These are phyloP conservation scores for Pascua sp. DNA, from an alignment of 1,284 basidiomycete genomes.

Conservation along the genomic window DNA sequence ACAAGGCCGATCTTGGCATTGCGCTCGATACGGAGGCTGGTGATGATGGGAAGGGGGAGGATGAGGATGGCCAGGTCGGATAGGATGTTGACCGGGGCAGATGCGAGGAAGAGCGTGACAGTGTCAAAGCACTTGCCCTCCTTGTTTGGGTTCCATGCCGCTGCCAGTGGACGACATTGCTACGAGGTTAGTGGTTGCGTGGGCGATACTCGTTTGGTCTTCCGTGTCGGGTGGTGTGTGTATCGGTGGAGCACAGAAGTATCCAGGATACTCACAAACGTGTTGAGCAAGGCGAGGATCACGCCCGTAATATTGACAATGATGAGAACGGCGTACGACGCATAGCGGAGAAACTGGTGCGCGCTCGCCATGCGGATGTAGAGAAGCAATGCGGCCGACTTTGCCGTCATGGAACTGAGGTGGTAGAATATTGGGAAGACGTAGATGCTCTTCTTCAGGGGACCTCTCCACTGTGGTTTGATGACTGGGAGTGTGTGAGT, in stretches of 20 bases:
- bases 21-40: conserved; percentile 42
- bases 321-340: conserved; percentile 35
- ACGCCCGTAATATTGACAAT: conserved; percentile 44
- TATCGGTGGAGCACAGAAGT: too few relatives aligned
- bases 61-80: conserved; percentile 48
- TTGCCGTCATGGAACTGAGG: conserved; percentile 44
- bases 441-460: conserved; percentile 37
- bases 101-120: conserved; percentile 43
- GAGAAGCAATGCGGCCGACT: conserved; percentile 45
- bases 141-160: conserved; percentile 28
- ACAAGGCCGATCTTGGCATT: conserved; percentile 46
- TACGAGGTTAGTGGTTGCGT: neutral
- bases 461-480: conserved; percentile 12
- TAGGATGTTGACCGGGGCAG: conserved; percentile 46
- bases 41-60: conserved; percentile 47
- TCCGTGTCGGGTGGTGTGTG: neutral
- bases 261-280: conserved; percentile 27
- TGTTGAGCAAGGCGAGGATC: conserved; percentile 44
- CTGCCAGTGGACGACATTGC: conserved; percentile 42
- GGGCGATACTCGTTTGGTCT: neutral
- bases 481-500: conserved; percentile 17
- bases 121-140: conserved; percentile 39
- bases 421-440: conserved; percentile 47
- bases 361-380: conserved; percentile 48
- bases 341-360: conserved; percentile 40